These are phyloP conservation scores for Vanderwaltozyma verrucispora DNA, from an alignment of 805 yeast species.

Conservation along the genomic window DNA sequence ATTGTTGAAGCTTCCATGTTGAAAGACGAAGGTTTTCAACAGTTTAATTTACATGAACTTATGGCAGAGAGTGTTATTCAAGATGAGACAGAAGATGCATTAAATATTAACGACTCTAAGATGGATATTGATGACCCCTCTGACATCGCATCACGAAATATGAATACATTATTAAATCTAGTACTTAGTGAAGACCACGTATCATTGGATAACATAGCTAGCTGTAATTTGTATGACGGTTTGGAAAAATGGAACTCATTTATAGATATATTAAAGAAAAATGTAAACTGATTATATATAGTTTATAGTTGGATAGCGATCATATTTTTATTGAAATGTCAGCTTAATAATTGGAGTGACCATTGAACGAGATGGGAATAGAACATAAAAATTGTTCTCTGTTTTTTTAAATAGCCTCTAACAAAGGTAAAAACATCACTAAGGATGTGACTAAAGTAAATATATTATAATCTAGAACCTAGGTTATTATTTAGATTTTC, in stretches of 20 bases:
- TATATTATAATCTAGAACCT: too few relatives aligned
- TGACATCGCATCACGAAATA: neutral
- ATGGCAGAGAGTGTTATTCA: constrained; percentile 19
- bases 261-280: constrained; percentile 8
- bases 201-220: constrained; percentile 9
- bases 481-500: too few relatives aligned
- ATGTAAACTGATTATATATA: neutral
- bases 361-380: too few relatives aligned
- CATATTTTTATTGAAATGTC: too few relatives aligned
- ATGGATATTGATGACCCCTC: constrained; percentile 2
- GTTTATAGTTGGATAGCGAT: too few relatives aligned
- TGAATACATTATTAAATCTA: constrained; percentile 2
- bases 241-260: constrained; percentile 16
- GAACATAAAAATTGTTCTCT: too few relatives aligned
- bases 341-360: too few relatives aligned
- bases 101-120: constrained; percentile 3
- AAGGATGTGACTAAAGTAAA: too few relatives aligned
- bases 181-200: constrained; percentile 25
- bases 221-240: constrained; percentile 19
- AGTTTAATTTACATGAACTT: constrained; percentile 25
- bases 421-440: too few relatives aligned
- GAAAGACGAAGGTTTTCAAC: constrained; percentile 27
- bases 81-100: constrained; percentile 11
- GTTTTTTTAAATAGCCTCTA: too few relatives aligned
- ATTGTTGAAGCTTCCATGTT: constrained; percentile 24